Percentiles rank a stretch among this genome's conserved stretches.
Conservation (phyloP, 1,284 basidiomycete genomes). For the Fistulina hepatica region DNA sequence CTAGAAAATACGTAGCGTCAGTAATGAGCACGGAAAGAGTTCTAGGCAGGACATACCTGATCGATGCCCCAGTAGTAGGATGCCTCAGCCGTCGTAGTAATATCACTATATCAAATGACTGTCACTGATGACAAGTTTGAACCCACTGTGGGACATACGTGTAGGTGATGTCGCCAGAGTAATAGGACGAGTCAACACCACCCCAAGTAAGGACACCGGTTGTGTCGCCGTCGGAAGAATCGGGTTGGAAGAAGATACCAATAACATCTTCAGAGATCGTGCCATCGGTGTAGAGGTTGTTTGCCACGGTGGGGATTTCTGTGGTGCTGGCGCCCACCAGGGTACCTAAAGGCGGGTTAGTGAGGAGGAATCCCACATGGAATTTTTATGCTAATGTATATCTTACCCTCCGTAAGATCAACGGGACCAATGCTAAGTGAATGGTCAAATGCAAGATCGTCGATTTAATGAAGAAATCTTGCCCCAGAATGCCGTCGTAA, state of each 20-base stretch:
- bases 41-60: conserved; percentile 23
- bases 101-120: conserved; percentile 12
- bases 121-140: neutral
- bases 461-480: conserved; percentile 1
- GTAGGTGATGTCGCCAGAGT: conserved; percentile 29
- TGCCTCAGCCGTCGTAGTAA: conserved; percentile 13
- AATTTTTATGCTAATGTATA: neutral
- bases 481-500: conserved; percentile 47
- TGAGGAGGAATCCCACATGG: neutral
- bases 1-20: neutral
- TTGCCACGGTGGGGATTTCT: conserved; percentile 31
- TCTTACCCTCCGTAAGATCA: conserved; percentile 31
- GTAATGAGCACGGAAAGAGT: neutral
- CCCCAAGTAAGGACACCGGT: conserved; percentile 24
- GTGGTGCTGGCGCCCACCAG: conserved; percentile 9
- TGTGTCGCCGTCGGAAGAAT: conserved; percentile 10
- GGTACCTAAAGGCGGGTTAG: neutral
- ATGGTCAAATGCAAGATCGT: neutral
- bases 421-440: conserved; percentile 35
- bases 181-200: conserved; percentile 34
- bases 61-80: neutral
- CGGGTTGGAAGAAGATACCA: conserved; percentile 40
- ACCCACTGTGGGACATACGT: neutral
- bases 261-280: conserved; percentile 33
- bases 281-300: conserved; percentile 33